phyloP scores from a whole-genome alignment of 768 basidiomycete species.

The Mycena venus region DNA sequence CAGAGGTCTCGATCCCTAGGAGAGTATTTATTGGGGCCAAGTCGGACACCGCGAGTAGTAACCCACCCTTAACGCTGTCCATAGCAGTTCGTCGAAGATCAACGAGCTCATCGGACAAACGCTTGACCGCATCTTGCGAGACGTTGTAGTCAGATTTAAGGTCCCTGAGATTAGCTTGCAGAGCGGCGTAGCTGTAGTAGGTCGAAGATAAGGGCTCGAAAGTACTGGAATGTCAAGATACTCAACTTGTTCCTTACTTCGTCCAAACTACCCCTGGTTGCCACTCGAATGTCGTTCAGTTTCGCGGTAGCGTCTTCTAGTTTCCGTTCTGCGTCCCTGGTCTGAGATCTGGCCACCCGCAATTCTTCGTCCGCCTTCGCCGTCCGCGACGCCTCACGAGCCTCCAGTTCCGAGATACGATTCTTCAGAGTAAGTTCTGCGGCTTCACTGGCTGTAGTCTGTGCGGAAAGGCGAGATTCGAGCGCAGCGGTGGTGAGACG shows the following conservation, averaged over 20 bases:
- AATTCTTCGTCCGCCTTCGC: constrained; percentile 29
- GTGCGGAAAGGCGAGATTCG: constrained; percentile 34
- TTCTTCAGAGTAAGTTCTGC: constrained; percentile 24
- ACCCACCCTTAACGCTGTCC: constrained; percentile 43
- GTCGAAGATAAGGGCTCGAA: background rate
- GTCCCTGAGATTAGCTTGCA: constrained; percentile 45
- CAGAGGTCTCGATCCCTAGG: constrained; percentile 45
- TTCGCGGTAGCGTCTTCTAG: constrained; percentile 20
- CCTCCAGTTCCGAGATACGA: constrained; percentile 35
- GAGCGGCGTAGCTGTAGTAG: constrained; percentile 40
- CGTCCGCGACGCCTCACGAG: constrained; percentile 20
- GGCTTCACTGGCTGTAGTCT: constrained; percentile 26
- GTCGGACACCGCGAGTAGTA: background rate
- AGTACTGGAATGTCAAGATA: background rate
- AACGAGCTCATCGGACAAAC: constrained; percentile 39
- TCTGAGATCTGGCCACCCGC: constrained; percentile 8
- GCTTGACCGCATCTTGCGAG: constrained; percentile 40
- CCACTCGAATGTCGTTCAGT: constrained; percentile 5
- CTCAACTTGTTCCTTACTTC: constrained; percentile 33
- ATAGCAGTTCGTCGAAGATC: constrained; percentile 38
- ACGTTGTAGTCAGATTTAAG: constrained; percentile 41
- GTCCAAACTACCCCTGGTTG: constrained; percentile 33
- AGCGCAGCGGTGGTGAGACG: constrained; percentile 32
- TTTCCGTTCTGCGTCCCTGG: constrained; percentile 12
- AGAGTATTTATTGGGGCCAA: background rate